Conservation (phyloP, 352 stramenopile species). For the Peronospora farinosa region DNA sequence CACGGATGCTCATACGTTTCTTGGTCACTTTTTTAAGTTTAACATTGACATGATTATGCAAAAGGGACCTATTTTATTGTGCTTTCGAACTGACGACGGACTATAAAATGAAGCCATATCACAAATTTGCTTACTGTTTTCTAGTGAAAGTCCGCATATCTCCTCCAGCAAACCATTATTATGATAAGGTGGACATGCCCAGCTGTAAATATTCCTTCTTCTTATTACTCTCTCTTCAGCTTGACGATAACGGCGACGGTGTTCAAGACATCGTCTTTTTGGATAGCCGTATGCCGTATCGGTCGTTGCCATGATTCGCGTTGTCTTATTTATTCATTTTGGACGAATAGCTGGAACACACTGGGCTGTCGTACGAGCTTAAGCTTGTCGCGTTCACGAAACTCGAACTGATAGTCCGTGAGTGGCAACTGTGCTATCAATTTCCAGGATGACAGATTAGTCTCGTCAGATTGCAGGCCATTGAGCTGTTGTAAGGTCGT, state of each 20-base stretch:
- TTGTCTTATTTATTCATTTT: too few relatives aligned
- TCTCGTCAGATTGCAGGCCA: not conserved
- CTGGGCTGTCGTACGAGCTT: constrained; percentile 68
- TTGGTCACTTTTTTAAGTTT: constrained; percentile 9
- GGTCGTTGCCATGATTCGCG: not conserved
- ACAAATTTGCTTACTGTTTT: not conserved
- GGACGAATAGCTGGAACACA: constrained; percentile 38
- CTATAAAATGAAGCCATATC: constrained; percentile 3
- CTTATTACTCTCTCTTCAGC: too few relatives aligned
- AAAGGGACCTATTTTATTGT: not conserved
- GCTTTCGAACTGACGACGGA: constrained; percentile 11
- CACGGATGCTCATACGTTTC: constrained; percentile 27
- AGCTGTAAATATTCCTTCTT: too few relatives aligned
- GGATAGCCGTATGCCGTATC: not conserved
- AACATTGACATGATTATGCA: constrained; percentile 2
- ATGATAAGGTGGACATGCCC: too few relatives aligned
- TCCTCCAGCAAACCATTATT: not conserved
- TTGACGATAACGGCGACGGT: too few relatives aligned
- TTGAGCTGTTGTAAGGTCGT: constrained; percentile 29
- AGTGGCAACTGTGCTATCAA: constrained; percentile 31
- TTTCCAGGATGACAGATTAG: constrained; percentile 15
- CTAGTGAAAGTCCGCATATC: not conserved
- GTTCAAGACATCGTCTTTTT: too few relatives aligned
- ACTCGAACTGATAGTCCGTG: constrained; percentile 51
- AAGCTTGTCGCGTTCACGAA: constrained; percentile 23